Base-by-base conservation (phyloP, 2,329 filamentous ascomycete species). In the Helminthosporium solani region DNA sequence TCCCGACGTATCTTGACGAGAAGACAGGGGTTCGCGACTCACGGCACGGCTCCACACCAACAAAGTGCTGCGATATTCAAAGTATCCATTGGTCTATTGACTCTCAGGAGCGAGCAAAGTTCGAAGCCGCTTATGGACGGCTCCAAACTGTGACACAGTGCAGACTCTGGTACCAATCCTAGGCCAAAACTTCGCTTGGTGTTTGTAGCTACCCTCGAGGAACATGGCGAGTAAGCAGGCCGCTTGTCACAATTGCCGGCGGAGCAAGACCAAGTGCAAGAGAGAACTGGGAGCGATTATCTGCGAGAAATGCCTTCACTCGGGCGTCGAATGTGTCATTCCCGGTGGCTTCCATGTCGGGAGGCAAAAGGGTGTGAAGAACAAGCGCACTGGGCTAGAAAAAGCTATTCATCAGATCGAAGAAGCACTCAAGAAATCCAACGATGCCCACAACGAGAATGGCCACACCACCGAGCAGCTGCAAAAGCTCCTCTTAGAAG, bases 351-450 rank as follows among this genome's bases (percentile, higher is more conserved):
- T 88, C 61, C 85, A 88, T 51, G 79, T 87, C 3, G 86, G 86
- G 7, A 76, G 86, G 40, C 85, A 87, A 61, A 88, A 88, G 62
- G 86, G 86, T 18, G 85, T 88, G 49, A 89, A 88, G 67, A 89
- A 89, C 67, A 90, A 90, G 68, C 81, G 86, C 33, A 85, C 83
- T 14, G 86, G 86, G 1, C 71, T 89, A 23, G 86, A 88, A 52
- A 89, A 88, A 69, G 86, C 86, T 2, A 78, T 90, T 16, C 83
- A 82, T 59, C 85, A 88, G 61, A 85, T 90, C 49, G 84, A 88
- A 60, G 83, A 88, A 64, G 86, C 85, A 7, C 61, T 70, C 40
- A 68, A 63, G 47, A 68, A 63, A 47, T 61, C 64, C 12, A 66
- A 57, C 39, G 48, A 61, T 3, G 62, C 65, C 37, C 46, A 50